Percentiles rank a stretch among this genome's conserved stretches.
Evolutionary conservation across 352 stramenopile genomes (phyloP).

Genomic region (Globisporangium cystogenes): DNA sequence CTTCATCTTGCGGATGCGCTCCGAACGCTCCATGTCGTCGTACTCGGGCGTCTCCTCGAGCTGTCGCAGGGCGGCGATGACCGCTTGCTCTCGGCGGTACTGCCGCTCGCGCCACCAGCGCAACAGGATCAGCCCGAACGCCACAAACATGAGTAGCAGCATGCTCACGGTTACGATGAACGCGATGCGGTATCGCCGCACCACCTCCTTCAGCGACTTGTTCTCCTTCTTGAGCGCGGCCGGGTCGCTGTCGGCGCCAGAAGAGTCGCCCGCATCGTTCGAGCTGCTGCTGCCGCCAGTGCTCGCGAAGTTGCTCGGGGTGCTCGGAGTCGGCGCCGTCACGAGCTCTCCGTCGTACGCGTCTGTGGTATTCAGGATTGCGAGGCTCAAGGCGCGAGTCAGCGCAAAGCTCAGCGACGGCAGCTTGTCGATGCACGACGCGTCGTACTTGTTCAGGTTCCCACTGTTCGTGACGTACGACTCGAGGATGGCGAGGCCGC

Average conservation of each 20-base stretch:
- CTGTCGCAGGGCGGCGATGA: neutral
- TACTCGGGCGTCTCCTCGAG: slow-evolving; percentile 1
- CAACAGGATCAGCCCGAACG: slow-evolving; percentile 6
- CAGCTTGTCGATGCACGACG: slow-evolving; percentile 40
- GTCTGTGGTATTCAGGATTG: slow-evolving; percentile 42
- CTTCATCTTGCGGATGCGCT: slow-evolving; percentile 6
- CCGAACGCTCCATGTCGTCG: neutral
- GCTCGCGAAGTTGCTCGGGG: slow-evolving; percentile 7
- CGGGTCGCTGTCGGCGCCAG: neutral
- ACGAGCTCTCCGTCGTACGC: slow-evolving; percentile 37
- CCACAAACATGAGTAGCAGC: slow-evolving; percentile 9
- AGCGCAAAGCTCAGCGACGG: slow-evolving; percentile 27
- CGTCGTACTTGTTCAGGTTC: slow-evolving; percentile 41
- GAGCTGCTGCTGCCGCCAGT: slow-evolving; percentile 10
- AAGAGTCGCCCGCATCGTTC: slow-evolving; percentile 6
- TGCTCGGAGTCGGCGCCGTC: neutral
- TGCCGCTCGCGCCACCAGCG: slow-evolving; percentile 15
- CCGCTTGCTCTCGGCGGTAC: slow-evolving; percentile 9
- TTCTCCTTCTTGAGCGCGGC: slow-evolving; percentile 12
- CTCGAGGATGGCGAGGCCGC: slow-evolving; percentile 41
- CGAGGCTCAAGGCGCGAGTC: slow-evolving; percentile 19
- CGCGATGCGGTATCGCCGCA: slow-evolving; percentile 6
- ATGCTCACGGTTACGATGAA: slow-evolving; percentile 6
- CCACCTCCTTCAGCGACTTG: neutral
- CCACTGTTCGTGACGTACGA: slow-evolving; percentile 45